Conservation (phyloP, 2,329 filamentous ascomycete species). For the Paracoccidioides brasiliensis region DNA sequence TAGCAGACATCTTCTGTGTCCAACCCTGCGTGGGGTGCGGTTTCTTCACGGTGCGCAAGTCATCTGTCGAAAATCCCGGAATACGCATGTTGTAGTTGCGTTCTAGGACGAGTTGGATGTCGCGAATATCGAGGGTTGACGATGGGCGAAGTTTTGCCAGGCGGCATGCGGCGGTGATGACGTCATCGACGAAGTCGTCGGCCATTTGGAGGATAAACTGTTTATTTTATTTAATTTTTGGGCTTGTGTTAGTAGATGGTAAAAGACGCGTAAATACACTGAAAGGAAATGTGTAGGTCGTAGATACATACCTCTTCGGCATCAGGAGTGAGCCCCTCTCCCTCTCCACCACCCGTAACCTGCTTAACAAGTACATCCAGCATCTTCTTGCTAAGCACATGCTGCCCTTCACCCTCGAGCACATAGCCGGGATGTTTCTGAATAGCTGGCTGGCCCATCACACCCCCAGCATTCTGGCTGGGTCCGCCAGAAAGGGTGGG, state of each 20-base stretch:
- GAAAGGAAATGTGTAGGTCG: background rate
- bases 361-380: conserved; percentile 89
- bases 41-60: conserved; percentile 87
- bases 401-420: conserved; percentile 81
- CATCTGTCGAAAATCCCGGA: conserved; percentile 86
- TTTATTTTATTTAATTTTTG: background rate
- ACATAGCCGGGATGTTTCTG: conserved; percentile 70
- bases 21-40: conserved; percentile 76
- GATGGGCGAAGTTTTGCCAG: conserved; percentile 87
- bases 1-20: conserved; percentile 94
- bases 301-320: conserved; percentile 69
- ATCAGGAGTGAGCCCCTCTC: conserved; percentile 71
- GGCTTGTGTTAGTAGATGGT: conserved; percentile 1
- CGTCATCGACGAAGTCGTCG: conserved; percentile 88
- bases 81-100: conserved; percentile 83
- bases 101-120: conserved; percentile 71
- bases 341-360: conserved; percentile 68
- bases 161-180: conserved; percentile 74
- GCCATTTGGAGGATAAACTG: conserved; percentile 79
- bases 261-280: background rate
- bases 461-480: conserved; percentile 60
- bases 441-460: conserved; percentile 78
- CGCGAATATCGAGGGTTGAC: conserved; percentile 77
- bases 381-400: conserved; percentile 95
- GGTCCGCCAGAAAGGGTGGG: conserved; percentile 74